These are phyloP conservation scores for Lathyrus tuberosus DNA, from an alignment of 306 rosid genomes.

Conservation along the genomic window DNA sequence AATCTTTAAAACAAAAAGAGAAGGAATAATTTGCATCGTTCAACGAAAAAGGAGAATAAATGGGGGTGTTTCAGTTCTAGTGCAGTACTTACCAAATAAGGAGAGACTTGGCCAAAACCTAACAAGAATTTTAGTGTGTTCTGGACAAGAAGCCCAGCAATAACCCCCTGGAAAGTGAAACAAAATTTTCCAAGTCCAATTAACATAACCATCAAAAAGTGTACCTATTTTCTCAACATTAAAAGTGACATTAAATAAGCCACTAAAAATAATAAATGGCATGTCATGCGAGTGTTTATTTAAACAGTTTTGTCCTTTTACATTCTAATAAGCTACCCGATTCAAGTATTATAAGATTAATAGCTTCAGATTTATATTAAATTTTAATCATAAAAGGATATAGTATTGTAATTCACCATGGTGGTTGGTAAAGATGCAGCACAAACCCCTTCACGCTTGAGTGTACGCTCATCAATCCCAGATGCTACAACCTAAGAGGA, in stretches of 20 bases:
- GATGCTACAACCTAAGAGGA: constrained; percentile 86
- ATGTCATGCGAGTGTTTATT: neutral
- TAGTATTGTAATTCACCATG: constrained; percentile 59
- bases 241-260: constrained; percentile 27
- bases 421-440: constrained; percentile 98
- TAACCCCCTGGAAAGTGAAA: constrained; percentile 74
- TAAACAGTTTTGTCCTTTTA: constrained; percentile 17
- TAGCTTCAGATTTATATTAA: constrained; percentile 12
- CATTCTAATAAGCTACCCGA: constrained; percentile 12
- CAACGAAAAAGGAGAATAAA: constrained; percentile 26
- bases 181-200: constrained; percentile 27
- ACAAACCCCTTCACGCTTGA: constrained; percentile 99
- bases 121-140: constrained; percentile 88
- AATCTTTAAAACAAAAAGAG: neutral
- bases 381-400: constrained; percentile 23
- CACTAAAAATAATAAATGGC: constrained; percentile 17
- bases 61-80: constrained; percentile 6
- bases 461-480: constrained; percentile 93
- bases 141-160: constrained; percentile 96
- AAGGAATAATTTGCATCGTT: constrained; percentile 7
- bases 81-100: constrained; percentile 69
- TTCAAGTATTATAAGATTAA: constrained; percentile 22
- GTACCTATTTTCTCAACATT: neutral
- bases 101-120: constrained; percentile 84
- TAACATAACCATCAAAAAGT: constrained; percentile 2